Evolutionary conservation across 192 early-diverging fungal genomes (phyloP).

Genomic region (Mortierella hygrophila): DNA sequence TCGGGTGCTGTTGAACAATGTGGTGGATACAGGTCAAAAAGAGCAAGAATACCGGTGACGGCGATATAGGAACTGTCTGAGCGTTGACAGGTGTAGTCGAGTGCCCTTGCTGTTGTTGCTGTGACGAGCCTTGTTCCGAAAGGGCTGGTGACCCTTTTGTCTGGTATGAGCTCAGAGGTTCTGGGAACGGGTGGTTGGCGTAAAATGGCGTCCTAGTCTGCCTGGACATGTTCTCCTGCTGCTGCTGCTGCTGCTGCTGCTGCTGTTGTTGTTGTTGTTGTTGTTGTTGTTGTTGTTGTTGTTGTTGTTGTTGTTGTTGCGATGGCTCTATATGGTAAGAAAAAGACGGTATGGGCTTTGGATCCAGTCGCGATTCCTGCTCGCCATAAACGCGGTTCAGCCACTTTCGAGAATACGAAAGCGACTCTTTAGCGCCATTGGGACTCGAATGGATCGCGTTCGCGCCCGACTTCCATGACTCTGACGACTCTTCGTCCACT

Average conservation of each 20-base stretch:
- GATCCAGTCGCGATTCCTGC: neutral
- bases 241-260: neutral
- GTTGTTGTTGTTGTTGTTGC: neutral
- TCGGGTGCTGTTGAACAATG: conserved; percentile 54
- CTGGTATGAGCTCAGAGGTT: neutral
- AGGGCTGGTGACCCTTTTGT: neutral
- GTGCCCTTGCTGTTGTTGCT: conserved; percentile 7
- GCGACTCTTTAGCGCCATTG: conserved; percentile 39
- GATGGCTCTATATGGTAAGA: conserved; percentile 9
- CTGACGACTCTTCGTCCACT: neutral
- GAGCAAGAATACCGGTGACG: conserved; percentile 58
- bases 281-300: neutral
- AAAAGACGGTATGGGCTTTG: conserved; percentile 13
- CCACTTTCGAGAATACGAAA: conserved; percentile 13
- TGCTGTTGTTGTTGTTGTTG: neutral
- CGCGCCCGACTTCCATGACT: neutral
- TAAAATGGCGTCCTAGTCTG: neutral
- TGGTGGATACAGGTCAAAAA: conserved; percentile 60
- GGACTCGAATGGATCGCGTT: conserved; percentile 35
- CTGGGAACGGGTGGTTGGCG: neutral
- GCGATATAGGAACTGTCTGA: conserved; percentile 9
- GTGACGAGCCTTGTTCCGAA: neutral
- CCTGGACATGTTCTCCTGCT: neutral
- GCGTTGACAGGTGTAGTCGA: neutral
- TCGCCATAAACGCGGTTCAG: neutral